Conservation (phyloP, 73 alveolate species). For the Blepharisma japonicum region DNA sequence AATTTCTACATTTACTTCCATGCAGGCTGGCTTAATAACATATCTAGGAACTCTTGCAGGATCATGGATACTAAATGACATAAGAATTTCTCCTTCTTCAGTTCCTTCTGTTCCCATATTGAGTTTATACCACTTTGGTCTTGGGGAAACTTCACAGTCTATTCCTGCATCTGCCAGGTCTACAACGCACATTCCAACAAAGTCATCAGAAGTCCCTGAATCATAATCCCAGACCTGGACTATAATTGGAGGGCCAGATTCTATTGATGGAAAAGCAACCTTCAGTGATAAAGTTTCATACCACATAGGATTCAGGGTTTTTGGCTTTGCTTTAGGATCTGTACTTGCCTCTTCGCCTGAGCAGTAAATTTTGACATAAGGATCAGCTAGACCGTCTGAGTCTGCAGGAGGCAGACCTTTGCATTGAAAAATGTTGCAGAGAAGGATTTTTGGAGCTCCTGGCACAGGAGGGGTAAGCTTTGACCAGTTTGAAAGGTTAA, state of each 20-base stretch:
- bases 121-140: conserved; percentile 26
- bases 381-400: conserved; percentile 57
- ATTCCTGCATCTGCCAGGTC: conserved; percentile 1
- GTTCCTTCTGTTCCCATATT: conserved; percentile 29
- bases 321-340: neutral
- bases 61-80: conserved; percentile 40
- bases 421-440: conserved; percentile 47
- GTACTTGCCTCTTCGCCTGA: neutral
- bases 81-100: conserved; percentile 33
- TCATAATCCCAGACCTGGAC: conserved; percentile 33
- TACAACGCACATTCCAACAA: conserved; percentile 9
- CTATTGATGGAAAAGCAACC: conserved; percentile 8
- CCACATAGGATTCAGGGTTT: conserved; percentile 26
- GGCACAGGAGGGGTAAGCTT: neutral
- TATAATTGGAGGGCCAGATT: conserved; percentile 27
- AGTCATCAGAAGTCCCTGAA: conserved; percentile 1
- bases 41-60: conserved; percentile 30
- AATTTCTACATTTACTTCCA: conserved; percentile 68
- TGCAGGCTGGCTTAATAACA: conserved; percentile 61
- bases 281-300: neutral
- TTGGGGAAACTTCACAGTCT: neutral
- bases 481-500: neutral
- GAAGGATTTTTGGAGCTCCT: neutral
- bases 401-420: conserved; percentile 61
- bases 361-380: conserved; percentile 43